Evolutionary conservation across 495 filamentous ascomycete species (phyloP), one percentile per base, ranked within the genome.

Genomic region (Lophiostoma macrostomum): DNA sequence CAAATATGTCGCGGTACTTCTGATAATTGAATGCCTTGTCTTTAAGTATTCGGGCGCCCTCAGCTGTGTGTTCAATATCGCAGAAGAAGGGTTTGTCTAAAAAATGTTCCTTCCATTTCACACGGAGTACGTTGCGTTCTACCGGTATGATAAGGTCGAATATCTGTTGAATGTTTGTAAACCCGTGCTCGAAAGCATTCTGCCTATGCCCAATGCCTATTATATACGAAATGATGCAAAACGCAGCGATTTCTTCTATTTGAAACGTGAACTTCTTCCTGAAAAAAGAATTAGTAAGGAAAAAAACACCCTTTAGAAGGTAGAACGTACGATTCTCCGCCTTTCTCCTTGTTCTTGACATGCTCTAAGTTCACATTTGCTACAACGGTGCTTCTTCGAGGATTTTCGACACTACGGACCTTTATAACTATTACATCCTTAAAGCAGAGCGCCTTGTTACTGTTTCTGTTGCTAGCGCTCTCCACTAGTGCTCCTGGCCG

Each of bases 211-310:
- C 36, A 23, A 60, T 38, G 16, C 24, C 40, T 19, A 60, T 18
- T 22, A 54, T 14, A 27, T 40, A 29, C 31, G 24, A 48, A 14
- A 60, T 31, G 32, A 49, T 53, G 25, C 35, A 60, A 43, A 60
- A 37, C 18, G 36, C 50, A 42, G 38, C 42, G 35, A 53, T 41
- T 27, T 32, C 40, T 53, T 53, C 50, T 18, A 53, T 22, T n/a
- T 27, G 31, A 31, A 60, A 60, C 4, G 48, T 60, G 40, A 54
- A 60, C 36, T 49, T 53, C 36, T 60, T 60, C 31, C 56, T 60
- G n/a, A n/a, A 49, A 22, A 42, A 13, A 41, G 23, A 8, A 41
- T 41, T 16, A 42, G 22, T 23, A 50, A 37, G 28, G 12, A 46
- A 41, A 24, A 22, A 5, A 48, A 23, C 27, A 20, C 16, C 14